Evolutionary conservation across 176 grass and related monocot genomes (phyloP).

Genomic region (Zea mays): DNA sequence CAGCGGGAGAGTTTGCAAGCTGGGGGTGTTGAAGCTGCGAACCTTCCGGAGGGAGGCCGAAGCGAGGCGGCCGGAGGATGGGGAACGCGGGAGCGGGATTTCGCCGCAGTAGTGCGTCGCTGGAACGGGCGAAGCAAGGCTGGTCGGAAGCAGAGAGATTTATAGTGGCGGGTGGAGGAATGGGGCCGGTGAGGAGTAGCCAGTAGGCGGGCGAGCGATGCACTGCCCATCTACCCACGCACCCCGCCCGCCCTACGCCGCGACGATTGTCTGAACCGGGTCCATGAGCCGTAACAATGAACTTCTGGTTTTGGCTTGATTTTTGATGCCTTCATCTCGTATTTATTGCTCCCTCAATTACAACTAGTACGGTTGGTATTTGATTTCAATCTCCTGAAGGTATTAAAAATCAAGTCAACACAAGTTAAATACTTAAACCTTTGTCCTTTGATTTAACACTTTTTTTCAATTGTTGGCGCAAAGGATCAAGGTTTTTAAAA

Average conservation of each 20-base stretch:
- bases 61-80: slow-evolving; percentile 10
- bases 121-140: neutral
- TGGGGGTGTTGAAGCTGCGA: neutral
- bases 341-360: no score
- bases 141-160: neutral
- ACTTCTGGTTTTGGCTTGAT: neutral
- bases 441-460: no score
- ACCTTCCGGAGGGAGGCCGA: slow-evolving; percentile 42
- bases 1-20: neutral
- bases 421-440: no score
- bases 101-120: slow-evolving; percentile 24
- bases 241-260: neutral
- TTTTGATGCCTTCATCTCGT: no score
- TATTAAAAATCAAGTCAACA: no score
- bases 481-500: no score
- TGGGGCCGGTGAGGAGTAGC: slow-evolving; percentile 12
- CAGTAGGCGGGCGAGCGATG: slow-evolving; percentile 40
- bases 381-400: no score
- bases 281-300: slow-evolving; percentile 32
- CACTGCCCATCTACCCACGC: slow-evolving; percentile 36
- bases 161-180: slow-evolving; percentile 46
- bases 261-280: slow-evolving; percentile 20
- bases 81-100: neutral
- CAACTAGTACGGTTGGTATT: no score
- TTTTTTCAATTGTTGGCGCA: no score